phyloP scores from a whole-genome alignment of 1,139 yeast species.

The Yamadazyma membranifaciens region DNA sequence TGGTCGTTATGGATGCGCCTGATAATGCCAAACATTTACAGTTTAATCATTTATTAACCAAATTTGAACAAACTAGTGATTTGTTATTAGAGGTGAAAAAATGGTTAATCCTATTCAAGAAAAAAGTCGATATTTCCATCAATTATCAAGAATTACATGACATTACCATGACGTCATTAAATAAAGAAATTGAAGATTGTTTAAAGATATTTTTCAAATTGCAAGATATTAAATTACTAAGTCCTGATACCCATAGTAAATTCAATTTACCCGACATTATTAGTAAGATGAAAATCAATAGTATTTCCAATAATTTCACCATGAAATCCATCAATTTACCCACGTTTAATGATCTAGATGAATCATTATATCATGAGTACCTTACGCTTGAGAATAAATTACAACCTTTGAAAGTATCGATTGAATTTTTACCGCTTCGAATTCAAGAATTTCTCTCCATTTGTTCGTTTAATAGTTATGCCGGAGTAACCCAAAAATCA shows the following conservation, averaged over 20 bases:
- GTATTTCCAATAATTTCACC: conserved; percentile 19
- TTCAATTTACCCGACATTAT: conserved; percentile 43
- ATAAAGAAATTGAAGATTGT: conserved; percentile 50
- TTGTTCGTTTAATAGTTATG: conserved; percentile 16
- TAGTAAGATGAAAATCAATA: conserved; percentile 34
- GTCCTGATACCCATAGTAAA: conserved; percentile 41
- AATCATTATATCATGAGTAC: conserved; percentile 28
- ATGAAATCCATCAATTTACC: conserved; percentile 27
- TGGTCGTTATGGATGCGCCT: conserved; percentile 28
- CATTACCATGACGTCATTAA: conserved; percentile 50
- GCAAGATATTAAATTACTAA: conserved; percentile 38
- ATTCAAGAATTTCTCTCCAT: conserved; percentile 43
- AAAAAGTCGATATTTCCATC: conserved; percentile 50
- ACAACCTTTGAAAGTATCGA: conserved; percentile 56
- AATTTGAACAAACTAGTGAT: conserved; percentile 38
- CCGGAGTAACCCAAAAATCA: conserved; percentile 12
- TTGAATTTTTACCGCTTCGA: conserved; percentile 57
- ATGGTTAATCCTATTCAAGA: conserved; percentile 34
- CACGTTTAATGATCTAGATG: conserved; percentile 31
- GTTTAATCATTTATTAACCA: conserved; percentile 17
- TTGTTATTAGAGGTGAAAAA: conserved; percentile 41
- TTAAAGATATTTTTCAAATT: conserved; percentile 35
- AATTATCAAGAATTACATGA: conserved; percentile 59
- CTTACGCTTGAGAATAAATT: conserved; percentile 31
- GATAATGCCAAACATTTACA: conserved; percentile 14